These are phyloP conservation scores for Roridomyces roridus DNA, from an alignment of 768 basidiomycete genomes.

Conservation along the genomic window DNA sequence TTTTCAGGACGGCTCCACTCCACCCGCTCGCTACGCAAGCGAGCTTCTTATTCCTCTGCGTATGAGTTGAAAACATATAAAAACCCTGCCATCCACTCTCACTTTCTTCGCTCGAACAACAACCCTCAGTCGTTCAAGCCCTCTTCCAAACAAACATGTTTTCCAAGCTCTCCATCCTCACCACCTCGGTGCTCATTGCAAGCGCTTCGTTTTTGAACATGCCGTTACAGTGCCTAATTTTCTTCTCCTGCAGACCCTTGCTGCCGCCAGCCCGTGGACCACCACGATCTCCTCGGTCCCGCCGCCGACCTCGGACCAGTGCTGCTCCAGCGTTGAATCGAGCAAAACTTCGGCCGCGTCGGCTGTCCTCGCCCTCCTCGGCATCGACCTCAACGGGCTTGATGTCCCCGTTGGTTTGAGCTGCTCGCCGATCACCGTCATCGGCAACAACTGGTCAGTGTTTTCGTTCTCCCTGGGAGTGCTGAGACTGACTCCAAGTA, in stretches of 20 bases:
- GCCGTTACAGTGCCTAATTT: no score
- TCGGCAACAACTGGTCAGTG: conserved; percentile 1
- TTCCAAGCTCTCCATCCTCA: conserved; percentile 7
- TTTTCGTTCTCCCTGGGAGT: background rate
- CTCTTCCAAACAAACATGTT: background rate
- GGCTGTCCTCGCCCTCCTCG: background rate
- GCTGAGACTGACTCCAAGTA: background rate
- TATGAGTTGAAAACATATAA: background rate
- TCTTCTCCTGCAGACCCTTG: background rate
- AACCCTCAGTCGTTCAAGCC: conserved; percentile 1
- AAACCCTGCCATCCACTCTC: background rate
- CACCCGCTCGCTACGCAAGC: no score
- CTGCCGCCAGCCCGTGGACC: conserved; percentile 7
- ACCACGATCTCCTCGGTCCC: background rate
- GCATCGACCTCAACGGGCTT: background rate
- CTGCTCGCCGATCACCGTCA: conserved; percentile 8
- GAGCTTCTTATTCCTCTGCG: no score
- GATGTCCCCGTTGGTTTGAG: background rate
- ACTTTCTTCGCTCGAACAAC: conserved; percentile 5
- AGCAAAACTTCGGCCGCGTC: background rate
- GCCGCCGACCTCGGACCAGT: background rate
- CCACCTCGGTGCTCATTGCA: conserved; percentile 9
- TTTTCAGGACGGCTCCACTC: no score
- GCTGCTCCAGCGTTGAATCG: background rate
- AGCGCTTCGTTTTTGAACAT: background rate